Evolutionary conservation across 495 filamentous ascomycete species (phyloP).

Genomic region (Endocarpon pusillum): DNA sequence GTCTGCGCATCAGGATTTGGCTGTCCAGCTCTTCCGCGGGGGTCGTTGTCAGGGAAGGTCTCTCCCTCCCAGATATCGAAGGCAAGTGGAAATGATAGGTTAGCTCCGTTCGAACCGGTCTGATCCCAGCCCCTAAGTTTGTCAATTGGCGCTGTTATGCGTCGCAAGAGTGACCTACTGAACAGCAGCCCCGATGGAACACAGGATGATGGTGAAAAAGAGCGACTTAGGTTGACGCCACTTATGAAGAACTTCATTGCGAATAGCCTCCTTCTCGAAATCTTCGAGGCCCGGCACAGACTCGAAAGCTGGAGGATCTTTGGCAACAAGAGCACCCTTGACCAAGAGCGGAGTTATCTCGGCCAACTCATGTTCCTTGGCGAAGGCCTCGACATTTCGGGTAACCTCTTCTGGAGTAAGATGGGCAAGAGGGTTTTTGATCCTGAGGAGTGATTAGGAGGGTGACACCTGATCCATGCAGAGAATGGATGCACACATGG

Average conservation of each 20-base stretch:
- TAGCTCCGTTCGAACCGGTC: conserved; percentile 59
- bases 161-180: conserved; percentile 24
- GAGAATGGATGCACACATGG: conserved; percentile 20
- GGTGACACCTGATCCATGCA: background rate
- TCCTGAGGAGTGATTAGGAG: conserved; percentile 19
- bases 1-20: conserved; percentile 12
- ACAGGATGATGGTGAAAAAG: conserved; percentile 53
- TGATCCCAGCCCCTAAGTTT: conserved; percentile 43
- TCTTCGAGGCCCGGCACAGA: conserved; percentile 38
- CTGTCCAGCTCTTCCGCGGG: conserved; percentile 1
- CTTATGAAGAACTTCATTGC: conserved; percentile 40
- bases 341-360: conserved; percentile 32
- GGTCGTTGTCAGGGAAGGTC: conserved; percentile 1
- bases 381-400: conserved; percentile 39
- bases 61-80: conserved; percentile 34
- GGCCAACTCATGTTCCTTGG: conserved; percentile 24
- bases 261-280: conserved; percentile 33
- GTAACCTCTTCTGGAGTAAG: conserved; percentile 33
- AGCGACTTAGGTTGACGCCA: conserved; percentile 47
- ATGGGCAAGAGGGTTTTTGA: conserved; percentile 45
- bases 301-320: conserved; percentile 37
- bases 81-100: conserved; percentile 40
- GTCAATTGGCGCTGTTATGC: background rate
- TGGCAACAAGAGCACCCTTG: conserved; percentile 48
- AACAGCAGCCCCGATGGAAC: conserved; percentile 53